These are phyloP conservation scores for Epithele typhae DNA, from an alignment of 768 basidiomycete genomes.

Conservation along the genomic window DNA sequence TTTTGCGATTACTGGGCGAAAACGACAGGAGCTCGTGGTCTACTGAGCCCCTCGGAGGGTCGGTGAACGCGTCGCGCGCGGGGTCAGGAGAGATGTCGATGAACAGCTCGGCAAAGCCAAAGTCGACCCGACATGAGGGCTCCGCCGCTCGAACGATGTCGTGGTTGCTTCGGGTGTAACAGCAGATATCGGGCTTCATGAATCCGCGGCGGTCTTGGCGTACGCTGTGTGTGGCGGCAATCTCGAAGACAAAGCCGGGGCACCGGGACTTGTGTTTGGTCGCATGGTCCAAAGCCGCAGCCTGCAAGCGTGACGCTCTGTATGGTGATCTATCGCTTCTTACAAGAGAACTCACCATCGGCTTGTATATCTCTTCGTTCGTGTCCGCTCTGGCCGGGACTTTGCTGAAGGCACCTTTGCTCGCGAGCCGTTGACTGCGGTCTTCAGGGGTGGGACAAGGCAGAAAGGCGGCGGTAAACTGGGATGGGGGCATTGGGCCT, in stretches of 20 bases:
- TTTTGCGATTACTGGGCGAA: too few species aligned
- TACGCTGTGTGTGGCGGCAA: too few species aligned
- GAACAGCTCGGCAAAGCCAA: conserved; percentile 8
- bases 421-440: background rate
- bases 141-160: background rate
- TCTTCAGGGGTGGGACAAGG: background rate
- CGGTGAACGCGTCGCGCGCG: background rate
- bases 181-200: conserved; percentile 5
- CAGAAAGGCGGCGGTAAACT: conserved; percentile 1
- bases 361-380: too few species aligned
- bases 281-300: too few species aligned
- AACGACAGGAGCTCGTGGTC: background rate
- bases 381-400: too few species aligned
- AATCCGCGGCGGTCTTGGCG: too few species aligned
- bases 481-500: background rate
- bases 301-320: too few species aligned
- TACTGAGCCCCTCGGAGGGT: background rate
- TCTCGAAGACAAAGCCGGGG: too few species aligned
- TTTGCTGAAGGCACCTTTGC: background rate
- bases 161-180: background rate
- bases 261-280: too few species aligned
- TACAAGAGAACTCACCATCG: too few species aligned
- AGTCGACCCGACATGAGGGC: background rate
- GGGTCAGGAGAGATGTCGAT: conserved; percentile 5
- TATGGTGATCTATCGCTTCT: too few species aligned